These are phyloP conservation scores for Discostella pseudostelligera DNA, from an alignment of 108 stramenopile species.

Conservation along the genomic window DNA sequence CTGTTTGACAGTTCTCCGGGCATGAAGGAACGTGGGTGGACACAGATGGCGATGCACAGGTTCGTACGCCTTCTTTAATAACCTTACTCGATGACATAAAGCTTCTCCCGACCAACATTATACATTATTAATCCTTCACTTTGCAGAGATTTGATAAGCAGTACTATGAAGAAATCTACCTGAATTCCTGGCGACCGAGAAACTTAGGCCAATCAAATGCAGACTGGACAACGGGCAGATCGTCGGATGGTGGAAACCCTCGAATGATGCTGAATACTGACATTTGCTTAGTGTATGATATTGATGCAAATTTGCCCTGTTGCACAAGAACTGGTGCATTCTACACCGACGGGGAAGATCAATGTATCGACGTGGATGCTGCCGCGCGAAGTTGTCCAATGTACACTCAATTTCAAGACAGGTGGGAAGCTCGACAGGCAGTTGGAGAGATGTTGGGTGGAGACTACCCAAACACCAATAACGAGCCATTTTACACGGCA, in stretches of 20 bases:
- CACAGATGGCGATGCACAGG: slow-evolving; percentile 18
- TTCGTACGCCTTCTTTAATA: neutral
- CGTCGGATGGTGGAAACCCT: slow-evolving; percentile 8
- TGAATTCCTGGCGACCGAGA: slow-evolving; percentile 37
- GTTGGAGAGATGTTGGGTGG: slow-evolving; percentile 37
- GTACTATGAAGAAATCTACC: slow-evolving; percentile 39
- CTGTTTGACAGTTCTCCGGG: slow-evolving; percentile 21
- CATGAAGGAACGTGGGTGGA: slow-evolving; percentile 43
- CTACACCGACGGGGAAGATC: slow-evolving; percentile 12
- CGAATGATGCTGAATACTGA: slow-evolving; percentile 48
- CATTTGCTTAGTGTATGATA: slow-evolving; percentile 34
- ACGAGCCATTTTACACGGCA: slow-evolving; percentile 37
- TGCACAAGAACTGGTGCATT: slow-evolving; percentile 22
- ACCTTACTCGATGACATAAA: neutral
- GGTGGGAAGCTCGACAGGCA: slow-evolving; percentile 29
- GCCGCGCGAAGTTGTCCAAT: slow-evolving; percentile 23
- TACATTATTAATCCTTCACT: neutral
- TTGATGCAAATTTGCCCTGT: slow-evolving; percentile 34
- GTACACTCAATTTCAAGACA: slow-evolving; percentile 11
- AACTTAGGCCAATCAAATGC: slow-evolving; percentile 16
- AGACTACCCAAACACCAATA: slow-evolving; percentile 24
- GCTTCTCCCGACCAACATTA: neutral
- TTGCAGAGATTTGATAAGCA: slow-evolving; percentile 25
- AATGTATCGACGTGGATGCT: slow-evolving; percentile 7
- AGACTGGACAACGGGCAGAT: slow-evolving; percentile 39